These are phyloP conservation scores for Candida montana DNA, from an alignment of 805 yeast genomes.

Conservation along the genomic window DNA sequence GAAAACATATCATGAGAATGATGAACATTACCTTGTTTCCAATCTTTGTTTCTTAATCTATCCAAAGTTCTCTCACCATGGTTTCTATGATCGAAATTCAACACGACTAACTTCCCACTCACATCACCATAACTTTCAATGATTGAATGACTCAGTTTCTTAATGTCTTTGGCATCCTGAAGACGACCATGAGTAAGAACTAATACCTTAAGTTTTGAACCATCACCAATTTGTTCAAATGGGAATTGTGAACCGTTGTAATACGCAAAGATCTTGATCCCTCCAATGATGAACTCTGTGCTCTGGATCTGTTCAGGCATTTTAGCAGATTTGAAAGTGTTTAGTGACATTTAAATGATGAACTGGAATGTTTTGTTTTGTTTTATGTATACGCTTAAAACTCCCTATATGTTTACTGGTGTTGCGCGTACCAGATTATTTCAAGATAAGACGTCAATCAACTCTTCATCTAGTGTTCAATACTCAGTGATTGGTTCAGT, in stretches of 20 bases:
- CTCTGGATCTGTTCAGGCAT: background rate
- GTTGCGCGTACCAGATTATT: no score
- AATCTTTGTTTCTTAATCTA: slow-evolving; percentile 7
- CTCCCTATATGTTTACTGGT: no score
- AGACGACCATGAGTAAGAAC: slow-evolving; percentile 4
- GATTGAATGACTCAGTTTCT: background rate
- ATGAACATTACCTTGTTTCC: slow-evolving; percentile 13
- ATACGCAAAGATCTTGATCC: background rate
- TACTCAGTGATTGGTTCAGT: no score
- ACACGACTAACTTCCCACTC: slow-evolving; percentile 10
- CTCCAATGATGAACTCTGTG: background rate
- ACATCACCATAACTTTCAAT: background rate
- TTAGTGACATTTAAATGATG: background rate
- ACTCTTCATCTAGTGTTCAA: no score
- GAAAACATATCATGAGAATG: slow-evolving; percentile 20
- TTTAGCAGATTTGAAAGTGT: background rate
- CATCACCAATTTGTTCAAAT: background rate
- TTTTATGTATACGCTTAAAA: no score
- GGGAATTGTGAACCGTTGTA: background rate
- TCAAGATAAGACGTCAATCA: no score
- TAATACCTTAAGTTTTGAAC: background rate
- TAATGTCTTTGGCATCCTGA: slow-evolving; percentile 2
- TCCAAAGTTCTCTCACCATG: slow-evolving; percentile 17
- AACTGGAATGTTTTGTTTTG: no score
- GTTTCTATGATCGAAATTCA: slow-evolving; percentile 21